These are phyloP conservation scores for Coniochaeta hoffmannii DNA, from an alignment of 2,329 filamentous ascomycete genomes.

Conservation along the genomic window DNA sequence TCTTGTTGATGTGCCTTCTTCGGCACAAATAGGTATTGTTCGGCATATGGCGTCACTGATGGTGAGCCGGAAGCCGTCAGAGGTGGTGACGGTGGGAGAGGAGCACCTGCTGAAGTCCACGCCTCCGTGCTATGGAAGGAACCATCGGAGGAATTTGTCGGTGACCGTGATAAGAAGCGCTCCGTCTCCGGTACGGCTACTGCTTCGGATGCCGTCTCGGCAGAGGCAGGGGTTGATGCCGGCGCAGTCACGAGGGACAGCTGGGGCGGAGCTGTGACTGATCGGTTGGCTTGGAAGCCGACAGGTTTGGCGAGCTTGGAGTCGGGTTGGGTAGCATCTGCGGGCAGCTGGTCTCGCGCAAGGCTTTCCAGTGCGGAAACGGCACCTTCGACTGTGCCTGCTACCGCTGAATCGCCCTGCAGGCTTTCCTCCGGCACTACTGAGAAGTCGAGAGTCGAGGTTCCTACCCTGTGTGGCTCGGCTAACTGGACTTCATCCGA, in stretches of 20 bases:
- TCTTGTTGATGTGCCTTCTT: constrained; percentile 22
- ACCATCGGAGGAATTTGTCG: constrained; percentile 34
- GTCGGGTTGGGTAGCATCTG: not conserved
- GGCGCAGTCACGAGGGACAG: constrained; percentile 33
- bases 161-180: constrained; percentile 24
- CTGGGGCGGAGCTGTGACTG: constrained; percentile 19
- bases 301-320: not conserved
- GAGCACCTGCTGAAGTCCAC: constrained; percentile 38
- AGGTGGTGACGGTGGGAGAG: constrained; percentile 37
- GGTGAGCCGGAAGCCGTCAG: constrained; percentile 31
- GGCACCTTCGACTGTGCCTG: constrained; percentile 2
- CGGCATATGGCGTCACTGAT: constrained; percentile 28
- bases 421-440: not conserved
- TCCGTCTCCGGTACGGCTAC: constrained; percentile 16
- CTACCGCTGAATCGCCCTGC: not conserved
- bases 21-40: constrained; percentile 29
- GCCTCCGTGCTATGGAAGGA: constrained; percentile 49
- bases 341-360: not conserved
- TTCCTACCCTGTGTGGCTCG: not conserved
- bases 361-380: constrained; percentile 1
- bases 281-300: constrained; percentile 11
- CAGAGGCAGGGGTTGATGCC: constrained; percentile 22
- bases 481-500: not conserved
- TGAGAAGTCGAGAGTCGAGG: not conserved
- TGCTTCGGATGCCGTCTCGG: constrained; percentile 3